phyloP scores from a whole-genome alignment of 257 asterid genomes.

The Solanum neorickii region DNA sequence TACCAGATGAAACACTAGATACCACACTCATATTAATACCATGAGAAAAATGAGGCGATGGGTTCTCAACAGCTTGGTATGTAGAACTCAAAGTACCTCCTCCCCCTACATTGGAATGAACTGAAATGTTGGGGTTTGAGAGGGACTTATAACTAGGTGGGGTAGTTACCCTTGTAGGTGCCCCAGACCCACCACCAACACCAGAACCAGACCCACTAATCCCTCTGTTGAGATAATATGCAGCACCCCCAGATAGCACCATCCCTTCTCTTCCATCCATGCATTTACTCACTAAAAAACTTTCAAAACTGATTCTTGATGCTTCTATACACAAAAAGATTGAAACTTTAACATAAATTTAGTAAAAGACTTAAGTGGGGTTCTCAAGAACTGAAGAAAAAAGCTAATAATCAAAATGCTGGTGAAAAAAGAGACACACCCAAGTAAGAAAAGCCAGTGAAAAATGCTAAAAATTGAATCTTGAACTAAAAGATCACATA shows the following conservation, averaged over 20 bases:
- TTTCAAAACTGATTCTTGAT: neutral
- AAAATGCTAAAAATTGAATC: neutral
- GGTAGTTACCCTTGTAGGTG: slow-evolving; percentile 10
- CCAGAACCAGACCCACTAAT: slow-evolving; percentile 16
- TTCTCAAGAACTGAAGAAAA: neutral
- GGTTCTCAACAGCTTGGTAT: slow-evolving; percentile 46
- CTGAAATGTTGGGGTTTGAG: slow-evolving; percentile 36
- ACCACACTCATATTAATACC: slow-evolving; percentile 25
- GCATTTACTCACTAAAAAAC: slow-evolving; percentile 16
- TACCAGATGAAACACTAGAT: slow-evolving; percentile 24
- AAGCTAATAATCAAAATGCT: neutral
- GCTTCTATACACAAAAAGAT: neutral
- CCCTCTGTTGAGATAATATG: slow-evolving; percentile 19
- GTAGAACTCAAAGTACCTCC: slow-evolving; percentile 28
- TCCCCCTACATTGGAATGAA: slow-evolving; percentile 44
- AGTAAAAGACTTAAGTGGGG: neutral
- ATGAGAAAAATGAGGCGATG: slow-evolving; percentile 39
- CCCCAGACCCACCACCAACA: slow-evolving; percentile 9
- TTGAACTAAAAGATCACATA: neutral
- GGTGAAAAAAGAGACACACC: neutral
- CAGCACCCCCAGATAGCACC: slow-evolving; percentile 17
- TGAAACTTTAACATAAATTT: neutral
- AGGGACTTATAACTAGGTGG: slow-evolving; percentile 39
- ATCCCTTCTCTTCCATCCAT: slow-evolving; percentile 40
- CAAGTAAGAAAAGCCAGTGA: neutral